Conservation (phyloP, 192 early-diverging fungal genomes). For the Rhizoclosmatium globosum region DNA sequence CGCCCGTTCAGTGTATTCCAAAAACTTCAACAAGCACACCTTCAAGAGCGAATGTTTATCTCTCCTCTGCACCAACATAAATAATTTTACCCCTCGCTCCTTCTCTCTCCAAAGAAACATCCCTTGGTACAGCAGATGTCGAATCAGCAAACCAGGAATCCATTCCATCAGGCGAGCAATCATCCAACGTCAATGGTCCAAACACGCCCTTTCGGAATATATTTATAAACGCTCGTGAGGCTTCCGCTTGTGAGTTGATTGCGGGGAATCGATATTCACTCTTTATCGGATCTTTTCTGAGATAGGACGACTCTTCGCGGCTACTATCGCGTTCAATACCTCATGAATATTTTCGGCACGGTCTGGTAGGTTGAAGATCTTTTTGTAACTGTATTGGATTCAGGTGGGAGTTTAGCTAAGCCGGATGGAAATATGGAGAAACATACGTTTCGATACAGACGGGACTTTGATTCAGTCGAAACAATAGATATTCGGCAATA, state of each 20-base stretch:
- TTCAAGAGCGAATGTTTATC: too few species aligned
- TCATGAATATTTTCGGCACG: background rate
- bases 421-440: background rate
- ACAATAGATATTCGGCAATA: conserved; percentile 92
- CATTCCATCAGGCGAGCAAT: conserved; percentile 49
- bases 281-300: too few species aligned
- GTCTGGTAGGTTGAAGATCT: background rate
- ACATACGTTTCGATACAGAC: conserved; percentile 38
- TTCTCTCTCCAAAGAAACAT: background rate
- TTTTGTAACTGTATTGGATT: too few species aligned
- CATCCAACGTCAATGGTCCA: conserved; percentile 85
- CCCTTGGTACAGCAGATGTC: background rate
- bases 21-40: too few species aligned
- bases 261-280: too few species aligned
- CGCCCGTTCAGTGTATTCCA: too few species aligned
- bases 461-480: conserved; percentile 70
- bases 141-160: background rate
- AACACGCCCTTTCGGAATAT: conserved; percentile 86
- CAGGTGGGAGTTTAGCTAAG: too few species aligned
- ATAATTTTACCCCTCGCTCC: background rate
- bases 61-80: background rate
- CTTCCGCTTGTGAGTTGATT: conserved; percentile 28
- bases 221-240: conserved; percentile 76
- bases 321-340: conserved; percentile 1
- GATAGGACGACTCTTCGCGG: too few species aligned